Base-by-base conservation (phyloP, 495 filamentous ascomycete genomes). In the Oidiodendron maius region DNA sequence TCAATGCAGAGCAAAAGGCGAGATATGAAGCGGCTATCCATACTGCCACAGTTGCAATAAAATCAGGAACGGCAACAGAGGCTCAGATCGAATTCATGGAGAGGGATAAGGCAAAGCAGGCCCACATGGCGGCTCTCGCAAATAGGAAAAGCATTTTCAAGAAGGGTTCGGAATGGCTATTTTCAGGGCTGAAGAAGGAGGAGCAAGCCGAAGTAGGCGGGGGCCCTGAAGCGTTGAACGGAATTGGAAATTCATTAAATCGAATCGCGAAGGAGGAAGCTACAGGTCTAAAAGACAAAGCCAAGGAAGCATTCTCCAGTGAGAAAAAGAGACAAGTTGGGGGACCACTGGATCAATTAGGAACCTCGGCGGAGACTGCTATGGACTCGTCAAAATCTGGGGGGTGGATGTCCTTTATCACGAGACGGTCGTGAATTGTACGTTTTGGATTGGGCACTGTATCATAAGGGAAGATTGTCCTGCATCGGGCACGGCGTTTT, bases 1-100 rank as follows among this genome's bases (percentile, higher is more conserved):
- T 83, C 64, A 76, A 81, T 61, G 73, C 75, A 41, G 71, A 84
- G 58, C 74, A 86, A 56, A 73, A 74, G 59, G 70, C 69, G 26
- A 59, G 86, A 32, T 75, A 80, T 40, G 65, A 74, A 21, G 65
- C 69, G 51, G 65, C 62, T 35, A 63, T 79, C 11, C 70, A 71
- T 41, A 65, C 67, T 40, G 83, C 83, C 20, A 71, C 75, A 34
- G 63, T 79, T 3, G 81, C 82, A 21, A 77, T 74, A 58, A 78
- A 80, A 56, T 71, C 68, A 12, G 82, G 80, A 48, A 74, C 69
- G 17, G 85, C 85, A 1, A 82, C 78, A n/a, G 67, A 71, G 15
- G 75, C 75, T 39, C 75, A 81, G 44, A 58, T 71, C 26, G 46
- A 57, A 9, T 69, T 78, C 15, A 51, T 88, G 35, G 80, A 81